Percentiles rank a stretch among this genome's conserved stretches.
Conservation (phyloP, 2,329 filamentous ascomycete genomes). For the Fusarium sp. region DNA sequence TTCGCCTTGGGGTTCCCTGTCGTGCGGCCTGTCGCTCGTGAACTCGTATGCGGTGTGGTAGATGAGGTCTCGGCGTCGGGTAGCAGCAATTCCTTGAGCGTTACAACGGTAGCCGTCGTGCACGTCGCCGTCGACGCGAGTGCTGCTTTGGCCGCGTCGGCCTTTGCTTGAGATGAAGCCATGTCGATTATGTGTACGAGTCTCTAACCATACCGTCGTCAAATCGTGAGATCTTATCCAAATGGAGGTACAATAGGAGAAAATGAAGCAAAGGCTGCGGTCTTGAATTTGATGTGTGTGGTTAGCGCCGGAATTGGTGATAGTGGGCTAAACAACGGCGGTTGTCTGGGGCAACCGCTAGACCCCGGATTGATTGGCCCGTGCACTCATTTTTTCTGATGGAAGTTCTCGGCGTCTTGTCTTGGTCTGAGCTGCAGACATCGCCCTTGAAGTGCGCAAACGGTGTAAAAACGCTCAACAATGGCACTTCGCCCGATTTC, state of each 20-base stretch:
- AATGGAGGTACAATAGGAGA: conserved; percentile 46
- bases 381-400: conserved; percentile 40
- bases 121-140: conserved; percentile 69
- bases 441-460: conserved; percentile 10
- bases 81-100: conserved; percentile 64
- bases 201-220: conserved; percentile 54
- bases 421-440: conserved; percentile 17
- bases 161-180: conserved; percentile 61
- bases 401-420: conserved; percentile 33
- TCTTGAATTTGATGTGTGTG: conserved; percentile 35
- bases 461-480: conserved; percentile 9
- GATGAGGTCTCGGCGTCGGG: conserved; percentile 51
- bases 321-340: conserved; percentile 52
- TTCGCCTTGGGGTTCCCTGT: conserved; percentile 47
- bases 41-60: conserved; percentile 45
- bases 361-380: conserved; percentile 36
- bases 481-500: conserved; percentile 38
- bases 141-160: conserved; percentile 68
- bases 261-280: conserved; percentile 42
- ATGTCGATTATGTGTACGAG: conserved; percentile 54
- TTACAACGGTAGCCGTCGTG: conserved; percentile 64
- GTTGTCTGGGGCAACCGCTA: conserved; percentile 58
- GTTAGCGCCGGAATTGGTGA: conserved; percentile 19
- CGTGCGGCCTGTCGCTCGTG: conserved; percentile 49
- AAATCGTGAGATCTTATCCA: conserved; percentile 43